Evolutionary conservation across 441 rosid genomes (phyloP).

Genomic region (Gossypium davidsonii): DNA sequence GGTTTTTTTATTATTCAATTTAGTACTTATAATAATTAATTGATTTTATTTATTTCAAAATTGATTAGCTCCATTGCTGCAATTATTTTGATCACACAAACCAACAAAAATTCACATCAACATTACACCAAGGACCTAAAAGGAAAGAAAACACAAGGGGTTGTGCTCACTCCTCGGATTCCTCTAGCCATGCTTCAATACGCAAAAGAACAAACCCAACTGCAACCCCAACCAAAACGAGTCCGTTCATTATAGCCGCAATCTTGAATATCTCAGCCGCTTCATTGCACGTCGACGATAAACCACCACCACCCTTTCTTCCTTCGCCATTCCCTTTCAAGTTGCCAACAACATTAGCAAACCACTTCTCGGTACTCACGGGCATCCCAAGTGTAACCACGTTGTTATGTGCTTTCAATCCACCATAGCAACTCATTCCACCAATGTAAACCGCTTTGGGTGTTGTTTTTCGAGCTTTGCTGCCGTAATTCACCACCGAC

Average conservation of each 20-base stretch:
- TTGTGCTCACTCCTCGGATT: constrained; percentile 29
- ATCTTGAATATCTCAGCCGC: constrained; percentile 58
- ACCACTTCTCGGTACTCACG: constrained; percentile 37
- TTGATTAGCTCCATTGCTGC: not conserved
- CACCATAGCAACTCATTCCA: constrained; percentile 49
- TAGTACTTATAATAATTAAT: no score
- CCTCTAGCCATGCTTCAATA: constrained; percentile 56
- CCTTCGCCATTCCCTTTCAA: constrained; percentile 35
- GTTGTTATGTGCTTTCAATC: constrained; percentile 59
- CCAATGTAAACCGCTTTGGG: constrained; percentile 33
- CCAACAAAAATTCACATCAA: not conserved
- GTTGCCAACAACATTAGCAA: constrained; percentile 43
- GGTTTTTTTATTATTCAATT: no score
- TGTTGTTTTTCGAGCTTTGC: constrained; percentile 21
- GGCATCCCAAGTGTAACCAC: constrained; percentile 49
- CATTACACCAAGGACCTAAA: not conserved
- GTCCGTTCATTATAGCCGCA: constrained; percentile 60
- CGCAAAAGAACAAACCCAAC: constrained; percentile 71
- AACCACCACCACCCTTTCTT: constrained; percentile 41
- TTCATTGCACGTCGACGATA: constrained; percentile 44
- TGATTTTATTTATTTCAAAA: not conserved
- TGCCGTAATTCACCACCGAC: constrained; percentile 18
- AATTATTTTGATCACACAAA: not conserved
- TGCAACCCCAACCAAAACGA: constrained; percentile 60
- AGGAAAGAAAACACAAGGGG: not conserved